Evolutionary conservation across 768 basidiomycete genomes (phyloP).

Genomic region (Termitomyces sp.): DNA sequence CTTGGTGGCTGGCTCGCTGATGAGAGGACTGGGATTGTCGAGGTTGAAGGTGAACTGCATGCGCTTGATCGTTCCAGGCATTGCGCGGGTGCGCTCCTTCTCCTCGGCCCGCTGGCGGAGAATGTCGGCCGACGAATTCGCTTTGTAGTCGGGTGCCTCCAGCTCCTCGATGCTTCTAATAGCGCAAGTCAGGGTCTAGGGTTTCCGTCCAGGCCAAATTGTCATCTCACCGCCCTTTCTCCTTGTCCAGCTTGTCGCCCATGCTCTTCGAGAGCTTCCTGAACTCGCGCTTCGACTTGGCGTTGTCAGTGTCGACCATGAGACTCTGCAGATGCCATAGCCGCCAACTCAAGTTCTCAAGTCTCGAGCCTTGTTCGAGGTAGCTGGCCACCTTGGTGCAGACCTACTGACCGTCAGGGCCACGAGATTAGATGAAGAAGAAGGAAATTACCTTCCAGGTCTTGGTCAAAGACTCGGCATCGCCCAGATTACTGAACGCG

Average conservation of each 20-base stretch:
- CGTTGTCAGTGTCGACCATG: slow-evolving; percentile 89
- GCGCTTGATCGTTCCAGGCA: slow-evolving; percentile 73
- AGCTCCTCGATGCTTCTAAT: slow-evolving; percentile 80
- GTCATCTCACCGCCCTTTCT: slow-evolving; percentile 76
- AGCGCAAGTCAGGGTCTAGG: slow-evolving; percentile 29
- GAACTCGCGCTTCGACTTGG: slow-evolving; percentile 86
- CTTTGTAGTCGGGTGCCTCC: slow-evolving; percentile 78
- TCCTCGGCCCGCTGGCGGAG: slow-evolving; percentile 79
- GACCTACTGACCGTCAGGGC: slow-evolving; percentile 43
- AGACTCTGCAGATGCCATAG: slow-evolving; percentile 91
- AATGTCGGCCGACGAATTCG: slow-evolving; percentile 75
- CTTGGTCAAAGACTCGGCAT: slow-evolving; percentile 80
- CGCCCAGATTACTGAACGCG: slow-evolving; percentile 85
- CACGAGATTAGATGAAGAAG: background rate
- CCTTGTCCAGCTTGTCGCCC: slow-evolving; percentile 91
- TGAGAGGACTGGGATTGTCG: slow-evolving; percentile 58
- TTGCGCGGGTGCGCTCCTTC: slow-evolving; percentile 71
- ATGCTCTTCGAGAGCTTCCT: slow-evolving; percentile 84
- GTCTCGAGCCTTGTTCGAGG: slow-evolving; percentile 87
- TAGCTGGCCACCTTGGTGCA: slow-evolving; percentile 89
- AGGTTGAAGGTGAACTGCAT: slow-evolving; percentile 91
- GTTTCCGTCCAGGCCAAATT: too few relatives aligned
- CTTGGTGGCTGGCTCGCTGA: slow-evolving; percentile 51
- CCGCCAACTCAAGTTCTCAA: slow-evolving; percentile 91
- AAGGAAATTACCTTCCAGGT: slow-evolving; percentile 74